phyloP scores from a whole-genome alignment of 495 filamentous ascomycete species.

The Hyaloscypha finlandica region DNA sequence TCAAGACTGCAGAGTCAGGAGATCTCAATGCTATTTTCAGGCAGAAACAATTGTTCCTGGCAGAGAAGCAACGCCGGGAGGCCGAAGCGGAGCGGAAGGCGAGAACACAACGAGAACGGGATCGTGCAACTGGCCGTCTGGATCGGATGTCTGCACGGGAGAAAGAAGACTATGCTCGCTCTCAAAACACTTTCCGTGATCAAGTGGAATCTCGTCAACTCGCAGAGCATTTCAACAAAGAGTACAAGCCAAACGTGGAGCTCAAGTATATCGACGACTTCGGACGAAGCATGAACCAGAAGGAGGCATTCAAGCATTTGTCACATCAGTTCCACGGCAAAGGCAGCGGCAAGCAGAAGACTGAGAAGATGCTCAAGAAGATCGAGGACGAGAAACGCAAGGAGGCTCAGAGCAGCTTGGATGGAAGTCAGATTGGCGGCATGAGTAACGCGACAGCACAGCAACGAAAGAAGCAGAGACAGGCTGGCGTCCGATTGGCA shows the following conservation, averaged over 20 bases:
- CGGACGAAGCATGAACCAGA: constrained; percentile 81
- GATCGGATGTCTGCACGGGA: constrained; percentile 87
- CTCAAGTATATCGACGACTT: constrained; percentile 88
- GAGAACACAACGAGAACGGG: constrained; percentile 81
- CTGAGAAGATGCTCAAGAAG: constrained; percentile 94
- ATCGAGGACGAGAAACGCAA: constrained; percentile 92
- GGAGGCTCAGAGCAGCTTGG: constrained; percentile 76
- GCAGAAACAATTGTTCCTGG: constrained; percentile 76
- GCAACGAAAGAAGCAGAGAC: constrained; percentile 77
- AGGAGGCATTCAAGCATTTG: constrained; percentile 95
- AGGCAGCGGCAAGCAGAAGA: constrained; percentile 96
- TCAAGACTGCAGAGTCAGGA: constrained; percentile 62
- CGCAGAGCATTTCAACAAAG: constrained; percentile 78
- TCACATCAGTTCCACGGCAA: constrained; percentile 98
- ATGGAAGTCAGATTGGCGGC: constrained; percentile 78
- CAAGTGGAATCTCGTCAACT: constrained; percentile 76
- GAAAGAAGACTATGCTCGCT: constrained; percentile 84
- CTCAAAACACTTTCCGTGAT: constrained; percentile 85
- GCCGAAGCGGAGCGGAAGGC: constrained; percentile 75
- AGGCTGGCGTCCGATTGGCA: constrained; percentile 86
- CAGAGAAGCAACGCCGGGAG: constrained; percentile 73
- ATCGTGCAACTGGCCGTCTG: constrained; percentile 76
- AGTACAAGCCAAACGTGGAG: constrained; percentile 88
- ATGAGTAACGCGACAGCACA: constrained; percentile 79
- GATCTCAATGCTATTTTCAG: constrained; percentile 70